Base-by-base conservation (phyloP, 345 rosid genomes). In the Litchi chinensis region DNA sequence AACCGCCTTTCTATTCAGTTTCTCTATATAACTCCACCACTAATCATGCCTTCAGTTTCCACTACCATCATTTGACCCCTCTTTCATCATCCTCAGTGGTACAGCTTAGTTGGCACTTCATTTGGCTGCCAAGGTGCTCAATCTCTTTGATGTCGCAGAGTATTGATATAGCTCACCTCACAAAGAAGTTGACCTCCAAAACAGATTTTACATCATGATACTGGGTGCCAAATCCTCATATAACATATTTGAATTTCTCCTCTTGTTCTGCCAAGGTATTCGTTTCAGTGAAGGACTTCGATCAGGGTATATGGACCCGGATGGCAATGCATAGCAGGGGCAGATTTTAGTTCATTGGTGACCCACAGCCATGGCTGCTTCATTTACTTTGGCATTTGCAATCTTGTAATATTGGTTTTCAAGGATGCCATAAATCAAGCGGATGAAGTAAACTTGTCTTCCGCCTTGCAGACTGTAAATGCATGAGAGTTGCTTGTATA, bases 361-460 rank as follows among this genome's bases (percentile, higher is more conserved):
- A 87, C 83, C 54, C 87, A 82, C 62, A 62, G 76, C 79, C 79
- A 70, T 32, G 83, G 83, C 73, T 85, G 87, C 80, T 83, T 82
- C 77, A 76, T 82, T 63, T 70, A 80, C 79, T 80, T 81, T 44
- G 40, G 77, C 19, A 64, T 79, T 37, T 81, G 81, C 75, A 82
- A 69, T 67, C 80, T 62, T 16, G 79, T 81, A 18, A 79, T 69
- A 71, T 52, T 77, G 77, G 80, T 79, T 57, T 79, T 82, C 74
- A 69, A 39, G 78, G 80, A 70, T 32, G 76, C 3, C 9, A 81
- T 75, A 77, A 44, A 75, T 54, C 80, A 71, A 63, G 81, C 22
- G 13, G 46, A 67, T 3, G 75, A 77, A 71, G 66, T 63, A n/a
- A 69, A 75, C 50, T 66, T 39, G 77, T 40, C 80, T 63, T 73